Conservation (phyloP, 306 rosid species). For the Carpinus viminea region DNA sequence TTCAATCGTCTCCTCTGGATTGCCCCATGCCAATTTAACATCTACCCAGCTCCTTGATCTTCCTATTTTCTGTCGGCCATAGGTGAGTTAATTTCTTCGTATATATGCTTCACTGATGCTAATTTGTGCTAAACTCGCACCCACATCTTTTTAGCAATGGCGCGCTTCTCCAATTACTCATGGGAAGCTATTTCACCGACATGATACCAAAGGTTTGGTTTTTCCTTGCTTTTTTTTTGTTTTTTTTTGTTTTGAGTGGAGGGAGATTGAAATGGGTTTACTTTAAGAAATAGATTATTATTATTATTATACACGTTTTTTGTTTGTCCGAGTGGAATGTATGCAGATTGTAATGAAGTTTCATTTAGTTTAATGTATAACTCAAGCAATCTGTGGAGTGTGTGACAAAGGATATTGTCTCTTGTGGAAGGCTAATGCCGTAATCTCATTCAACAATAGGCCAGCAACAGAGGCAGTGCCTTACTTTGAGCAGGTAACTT, state of each 20-base stretch:
- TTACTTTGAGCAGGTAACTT: constrained; percentile 92
- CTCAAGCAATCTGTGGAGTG: constrained; percentile 17
- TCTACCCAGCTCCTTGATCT: constrained; percentile 64
- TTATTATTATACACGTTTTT: neutral
- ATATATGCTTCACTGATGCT: neutral
- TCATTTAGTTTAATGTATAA: constrained; percentile 29
- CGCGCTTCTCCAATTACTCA: constrained; percentile 53
- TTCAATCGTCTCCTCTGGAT: constrained; percentile 58
- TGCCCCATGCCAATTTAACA: constrained; percentile 63
- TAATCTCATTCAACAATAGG: constrained; percentile 87
- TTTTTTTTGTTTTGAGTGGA: neutral
- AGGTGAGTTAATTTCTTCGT: constrained; percentile 44
- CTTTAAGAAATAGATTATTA: neutral
- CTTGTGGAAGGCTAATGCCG: constrained; percentile 82
- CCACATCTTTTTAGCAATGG: constrained; percentile 45
- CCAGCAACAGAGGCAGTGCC: constrained; percentile 98
- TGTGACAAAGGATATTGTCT: constrained; percentile 38
- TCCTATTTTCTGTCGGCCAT: constrained; percentile 82
- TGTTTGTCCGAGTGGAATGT: neutral
- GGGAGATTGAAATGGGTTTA: too few species aligned
- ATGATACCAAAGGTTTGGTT: constrained; percentile 49
- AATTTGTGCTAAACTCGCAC: neutral
- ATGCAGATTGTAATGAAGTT: constrained; percentile 21
- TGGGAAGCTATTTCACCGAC: constrained; percentile 52
- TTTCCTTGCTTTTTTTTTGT: constrained; percentile 13